Evolutionary conservation across 495 filamentous ascomycete genomes (phyloP).

Genomic region (Glutinoglossum americanum): DNA sequence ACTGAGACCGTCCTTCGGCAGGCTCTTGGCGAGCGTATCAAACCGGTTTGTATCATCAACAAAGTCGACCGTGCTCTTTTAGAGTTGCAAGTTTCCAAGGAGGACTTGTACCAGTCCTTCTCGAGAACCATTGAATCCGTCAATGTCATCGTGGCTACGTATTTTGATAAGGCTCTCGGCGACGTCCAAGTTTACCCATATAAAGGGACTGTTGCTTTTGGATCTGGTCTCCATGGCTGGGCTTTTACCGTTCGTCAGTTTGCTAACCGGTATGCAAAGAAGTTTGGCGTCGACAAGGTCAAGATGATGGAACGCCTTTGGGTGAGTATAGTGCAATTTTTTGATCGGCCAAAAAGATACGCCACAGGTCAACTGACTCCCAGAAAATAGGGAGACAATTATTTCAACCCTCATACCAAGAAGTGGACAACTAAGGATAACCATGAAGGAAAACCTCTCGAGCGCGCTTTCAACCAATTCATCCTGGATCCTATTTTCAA

Average conservation of each 20-base stretch:
- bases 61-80: conserved; percentile 99
- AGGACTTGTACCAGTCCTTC: conserved; percentile 99
- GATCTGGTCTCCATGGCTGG: conserved; percentile 99
- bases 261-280: conserved; percentile 91
- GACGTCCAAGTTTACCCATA: conserved; percentile 97
- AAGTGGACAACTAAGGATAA: conserved; percentile 85
- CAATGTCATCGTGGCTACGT: conserved; percentile 98
- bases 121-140: conserved; percentile 98
- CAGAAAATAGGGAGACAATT: conserved; percentile 69
- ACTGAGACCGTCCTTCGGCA: conserved; percentile 99
- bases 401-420: conserved; percentile 99
- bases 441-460: conserved; percentile 66
- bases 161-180: conserved; percentile 91
- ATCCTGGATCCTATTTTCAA: conserved; percentile 98
- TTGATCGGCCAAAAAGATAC: background rate
- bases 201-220: conserved; percentile 92
- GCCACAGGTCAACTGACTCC: background rate
- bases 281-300: conserved; percentile 95
- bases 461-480: conserved; percentile 98
- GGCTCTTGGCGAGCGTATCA: conserved; percentile 99
- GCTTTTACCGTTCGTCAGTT: conserved; percentile 99
- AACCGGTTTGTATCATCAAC: conserved; percentile 98
- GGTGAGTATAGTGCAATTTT: conserved; percentile 29
- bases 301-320: conserved; percentile 99
- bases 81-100: conserved; percentile 93